These are phyloP conservation scores for Corymbia calophylla DNA, from an alignment of 441 rosid species.

Conservation along the genomic window DNA sequence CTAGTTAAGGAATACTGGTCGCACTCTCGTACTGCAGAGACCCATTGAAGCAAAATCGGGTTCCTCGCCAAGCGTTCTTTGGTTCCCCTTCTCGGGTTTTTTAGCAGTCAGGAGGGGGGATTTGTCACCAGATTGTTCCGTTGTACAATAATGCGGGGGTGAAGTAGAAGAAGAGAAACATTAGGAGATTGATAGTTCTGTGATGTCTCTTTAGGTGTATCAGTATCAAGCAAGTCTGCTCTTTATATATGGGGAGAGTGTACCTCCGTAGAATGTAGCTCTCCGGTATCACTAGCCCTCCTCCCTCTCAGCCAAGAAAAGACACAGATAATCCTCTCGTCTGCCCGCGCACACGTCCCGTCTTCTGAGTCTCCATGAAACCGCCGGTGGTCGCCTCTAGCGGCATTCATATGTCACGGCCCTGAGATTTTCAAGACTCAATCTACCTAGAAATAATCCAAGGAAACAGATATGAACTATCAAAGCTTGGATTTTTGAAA, in stretches of 20 bases:
- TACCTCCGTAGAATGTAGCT: not conserved
- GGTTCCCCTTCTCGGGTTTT: not conserved
- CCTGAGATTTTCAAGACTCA: not conserved
- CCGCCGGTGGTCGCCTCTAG: not conserved
- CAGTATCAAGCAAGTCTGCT: not conserved
- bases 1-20: conserved; percentile 97
- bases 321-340: not conserved
- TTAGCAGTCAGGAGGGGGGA: not conserved
- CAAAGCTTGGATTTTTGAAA: not conserved
- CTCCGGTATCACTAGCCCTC: not conserved
- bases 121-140: not conserved
- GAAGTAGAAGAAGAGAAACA: not conserved
- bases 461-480: not conserved
- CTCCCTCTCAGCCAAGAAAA: not conserved
- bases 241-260: not conserved
- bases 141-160: not conserved
- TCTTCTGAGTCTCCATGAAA: not conserved
- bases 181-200: not conserved
- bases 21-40: conserved; percentile 55
- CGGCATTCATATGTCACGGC: not conserved
- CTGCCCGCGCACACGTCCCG: not conserved
- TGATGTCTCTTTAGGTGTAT: not conserved
- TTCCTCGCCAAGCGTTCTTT: not conserved
- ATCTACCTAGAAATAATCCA: not conserved
- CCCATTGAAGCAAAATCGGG: not conserved